Conservation (phyloP, 2,329 filamentous ascomycete genomes). For the Penicillium sp. region DNA sequence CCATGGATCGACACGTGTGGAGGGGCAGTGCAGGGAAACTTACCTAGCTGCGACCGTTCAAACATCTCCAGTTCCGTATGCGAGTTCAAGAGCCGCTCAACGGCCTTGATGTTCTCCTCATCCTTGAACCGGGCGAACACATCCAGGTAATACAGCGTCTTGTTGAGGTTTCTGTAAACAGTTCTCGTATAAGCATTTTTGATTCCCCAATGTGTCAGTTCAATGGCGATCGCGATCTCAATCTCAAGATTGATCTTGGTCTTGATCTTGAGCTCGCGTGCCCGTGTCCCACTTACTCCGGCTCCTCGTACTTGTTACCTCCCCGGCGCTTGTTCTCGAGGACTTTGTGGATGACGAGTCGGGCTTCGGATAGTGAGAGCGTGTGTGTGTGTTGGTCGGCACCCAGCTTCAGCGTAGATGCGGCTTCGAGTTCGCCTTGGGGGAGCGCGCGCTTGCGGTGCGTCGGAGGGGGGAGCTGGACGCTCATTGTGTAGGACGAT, state of each 20-base stretch:
- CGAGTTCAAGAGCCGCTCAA: constrained; percentile 79
- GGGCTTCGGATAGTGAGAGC: constrained; percentile 86
- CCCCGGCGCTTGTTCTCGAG: constrained; percentile 77
- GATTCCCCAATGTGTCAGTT: neutral
- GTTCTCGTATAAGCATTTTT: constrained; percentile 1
- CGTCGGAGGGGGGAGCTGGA: constrained; percentile 38
- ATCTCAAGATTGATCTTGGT: neutral
- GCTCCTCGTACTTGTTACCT: constrained; percentile 80
- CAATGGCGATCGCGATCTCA: neutral
- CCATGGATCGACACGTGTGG: neutral
- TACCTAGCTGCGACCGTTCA: constrained; percentile 89
- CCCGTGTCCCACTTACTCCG: constrained; percentile 62
- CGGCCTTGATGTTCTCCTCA: constrained; percentile 91
- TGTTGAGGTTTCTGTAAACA: constrained; percentile 64
- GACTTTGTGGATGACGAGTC: constrained; percentile 87
- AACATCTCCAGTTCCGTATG: constrained; percentile 81
- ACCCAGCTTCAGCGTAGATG: constrained; percentile 77
- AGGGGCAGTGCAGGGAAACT: constrained; percentile 26
- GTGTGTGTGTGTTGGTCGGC: constrained; percentile 93
- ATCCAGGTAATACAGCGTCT: constrained; percentile 90
- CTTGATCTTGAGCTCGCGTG: neutral
- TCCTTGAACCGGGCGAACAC: constrained; percentile 95
- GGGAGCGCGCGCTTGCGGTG: constrained; percentile 45
- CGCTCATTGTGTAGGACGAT: constrained; percentile 28
- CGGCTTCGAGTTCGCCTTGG: constrained; percentile 78